Evolutionary conservation across 805 yeast genomes (phyloP).

Genomic region (Priceomyces haplophilus): DNA sequence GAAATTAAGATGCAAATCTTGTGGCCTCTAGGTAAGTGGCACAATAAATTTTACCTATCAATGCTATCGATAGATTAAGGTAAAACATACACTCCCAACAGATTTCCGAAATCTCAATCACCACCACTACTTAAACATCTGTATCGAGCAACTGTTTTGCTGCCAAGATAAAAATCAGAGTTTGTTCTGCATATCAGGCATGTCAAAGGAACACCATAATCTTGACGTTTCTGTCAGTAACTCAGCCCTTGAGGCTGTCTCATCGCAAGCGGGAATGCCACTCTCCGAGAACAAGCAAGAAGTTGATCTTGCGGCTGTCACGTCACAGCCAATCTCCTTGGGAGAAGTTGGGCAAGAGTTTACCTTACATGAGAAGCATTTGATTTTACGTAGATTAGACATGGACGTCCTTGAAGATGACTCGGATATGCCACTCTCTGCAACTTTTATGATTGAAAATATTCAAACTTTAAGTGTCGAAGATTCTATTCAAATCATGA

Average conservation of each 20-base stretch:
- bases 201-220: conserved; percentile 14
- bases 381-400: conserved; percentile 5
- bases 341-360: conserved; percentile 6
- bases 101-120: too few relatives aligned
- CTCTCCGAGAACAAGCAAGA: conserved; percentile 6
- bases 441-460: conserved; percentile 16
- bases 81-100: too few relatives aligned
- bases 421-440: conserved; percentile 5
- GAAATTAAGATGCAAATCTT: too few relatives aligned
- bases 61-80: too few relatives aligned
- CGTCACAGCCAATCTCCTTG: conserved; percentile 7
- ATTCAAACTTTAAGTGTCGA: conserved; percentile 19
- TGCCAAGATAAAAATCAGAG: too few relatives aligned
- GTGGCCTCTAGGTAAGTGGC: too few relatives aligned
- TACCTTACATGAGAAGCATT: conserved; percentile 5
- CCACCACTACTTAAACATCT: too few relatives aligned
- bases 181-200: conserved; percentile 36
- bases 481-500: conserved; percentile 26
- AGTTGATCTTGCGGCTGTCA: conserved; percentile 6
- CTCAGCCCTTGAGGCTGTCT: background rate
- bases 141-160: too few relatives aligned
- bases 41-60: too few relatives aligned
- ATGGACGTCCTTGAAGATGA: conserved; percentile 5
- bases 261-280: background rate
- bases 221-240: conserved; percentile 10